These are phyloP conservation scores for Sphagnum contortum DNA, from an alignment of 225 moss, liverwort and hornwort species.

Conservation along the genomic window DNA sequence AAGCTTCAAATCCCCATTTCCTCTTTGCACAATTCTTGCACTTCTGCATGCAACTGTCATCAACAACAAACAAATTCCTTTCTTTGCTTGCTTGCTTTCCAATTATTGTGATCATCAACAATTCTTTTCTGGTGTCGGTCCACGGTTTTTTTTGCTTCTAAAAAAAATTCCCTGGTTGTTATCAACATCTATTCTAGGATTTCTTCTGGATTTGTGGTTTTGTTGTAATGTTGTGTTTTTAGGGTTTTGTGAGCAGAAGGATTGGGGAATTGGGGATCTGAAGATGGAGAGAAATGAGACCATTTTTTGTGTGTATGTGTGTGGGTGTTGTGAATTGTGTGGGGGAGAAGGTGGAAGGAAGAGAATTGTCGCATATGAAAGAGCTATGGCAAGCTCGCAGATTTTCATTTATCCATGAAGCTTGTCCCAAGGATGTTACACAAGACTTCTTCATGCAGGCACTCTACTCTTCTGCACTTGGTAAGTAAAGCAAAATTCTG, in stretches of 20 bases:
- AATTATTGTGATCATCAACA: neutral
- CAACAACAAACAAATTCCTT: neutral
- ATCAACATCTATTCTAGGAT: too few relatives aligned
- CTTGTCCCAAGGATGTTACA: slow-evolving; percentile 86
- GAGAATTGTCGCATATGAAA: slow-evolving; percentile 44
- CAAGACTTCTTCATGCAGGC: slow-evolving; percentile 72
- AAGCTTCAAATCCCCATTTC: too few relatives aligned
- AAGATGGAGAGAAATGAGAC: too few relatives aligned
- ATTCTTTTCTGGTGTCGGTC: neutral
- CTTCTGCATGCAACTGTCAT: neutral
- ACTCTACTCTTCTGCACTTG: slow-evolving; percentile 63
- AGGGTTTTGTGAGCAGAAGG: too few relatives aligned
- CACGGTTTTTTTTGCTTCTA: neutral
- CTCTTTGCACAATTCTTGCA: neutral
- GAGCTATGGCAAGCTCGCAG: slow-evolving; percentile 61
- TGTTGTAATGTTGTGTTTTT: too few relatives aligned
- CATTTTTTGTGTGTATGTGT: neutral
- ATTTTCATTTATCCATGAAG: slow-evolving; percentile 90
- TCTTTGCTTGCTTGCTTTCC: neutral
- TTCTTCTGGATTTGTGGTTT: too few relatives aligned
- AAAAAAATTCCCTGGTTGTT: too few relatives aligned
- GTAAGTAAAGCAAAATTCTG: slow-evolving; percentile 1
- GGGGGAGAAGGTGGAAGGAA: slow-evolving; percentile 23
- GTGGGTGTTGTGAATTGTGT: neutral
- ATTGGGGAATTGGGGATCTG: too few relatives aligned